Base-by-base conservation (phyloP, 148 eudicot genomes). In the Vaccinium macrocarpon region DNA sequence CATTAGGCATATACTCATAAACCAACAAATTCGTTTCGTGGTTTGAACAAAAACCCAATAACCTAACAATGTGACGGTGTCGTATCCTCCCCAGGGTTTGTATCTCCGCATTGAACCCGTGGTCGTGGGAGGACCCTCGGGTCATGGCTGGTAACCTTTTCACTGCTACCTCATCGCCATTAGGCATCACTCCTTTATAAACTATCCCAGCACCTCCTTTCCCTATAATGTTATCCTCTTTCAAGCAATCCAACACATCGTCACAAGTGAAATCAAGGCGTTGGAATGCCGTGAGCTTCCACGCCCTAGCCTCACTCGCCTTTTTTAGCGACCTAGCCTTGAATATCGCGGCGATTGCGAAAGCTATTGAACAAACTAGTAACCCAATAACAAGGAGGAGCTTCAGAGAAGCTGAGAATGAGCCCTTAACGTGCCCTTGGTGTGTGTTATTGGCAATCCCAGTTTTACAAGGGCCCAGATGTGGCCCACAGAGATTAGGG, bases 131-230 rank as follows among this genome's bases (percentile, higher is more conserved):
- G 4, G 98, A 96, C 25, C 98, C 98, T 5, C 98, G 87, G 79
- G 90, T 92, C 92, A 96, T 96, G 2, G 88, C 92, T 1, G 98
- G 98, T 55, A 96, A 87, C 73, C 98, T 85, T 78, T 96, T 96
- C 12, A 96, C 98, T 12, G 98, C 98, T 25, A 96, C 98, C 15
- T 70, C 81, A 82, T 92, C 96, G 8, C 93, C 94, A 87, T 88
- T 93, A 0, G 95, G 93, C 98, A 94, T 90, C 53, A 83, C 91
- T 23, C 95, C 98, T 74, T 96, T 96, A 88, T 94, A 96, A 27
- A 96, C 98, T 66, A 94, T 93, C 50, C 98, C 98, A 79, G 98
- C 98, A 62, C 98, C 98, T 1, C 98, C 98, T 89, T 96, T 96
- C 49, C 98, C 98, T 29, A 96, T 96, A 5, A 94, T 94, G 79